Evolutionary conservation across 2,329 filamentous ascomycete genomes (phyloP).

Genomic region (Stylonectria norvegica): DNA sequence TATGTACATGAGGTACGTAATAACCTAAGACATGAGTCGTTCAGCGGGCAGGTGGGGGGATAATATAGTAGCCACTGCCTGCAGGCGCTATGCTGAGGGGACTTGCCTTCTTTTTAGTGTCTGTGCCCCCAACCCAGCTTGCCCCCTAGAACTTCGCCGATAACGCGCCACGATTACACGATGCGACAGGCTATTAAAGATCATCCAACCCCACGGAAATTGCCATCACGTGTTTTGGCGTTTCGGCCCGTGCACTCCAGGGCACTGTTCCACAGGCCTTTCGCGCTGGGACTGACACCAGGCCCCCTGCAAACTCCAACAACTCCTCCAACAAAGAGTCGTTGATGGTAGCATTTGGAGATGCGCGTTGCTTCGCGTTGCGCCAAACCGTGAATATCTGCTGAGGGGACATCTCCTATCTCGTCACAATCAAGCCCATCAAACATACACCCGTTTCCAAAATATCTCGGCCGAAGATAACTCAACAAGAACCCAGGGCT

Average conservation of each 20-base stretch:
- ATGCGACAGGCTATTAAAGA: neutral
- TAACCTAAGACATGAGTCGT: neutral
- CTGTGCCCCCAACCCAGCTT: neutral
- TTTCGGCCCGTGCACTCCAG: too few relatives aligned
- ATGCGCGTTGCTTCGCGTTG: too few relatives aligned
- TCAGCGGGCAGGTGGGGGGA: neutral
- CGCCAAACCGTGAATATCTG: too few relatives aligned
- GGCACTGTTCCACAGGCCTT: too few relatives aligned
- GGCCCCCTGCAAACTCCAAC: too few relatives aligned
- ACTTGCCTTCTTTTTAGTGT: conserved; percentile 2
- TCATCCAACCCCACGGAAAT: neutral
- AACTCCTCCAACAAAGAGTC: conserved; percentile 6
- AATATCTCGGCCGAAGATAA: too few relatives aligned
- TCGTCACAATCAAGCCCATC: too few relatives aligned
- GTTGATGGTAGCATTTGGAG: too few relatives aligned
- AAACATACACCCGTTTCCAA: too few relatives aligned
- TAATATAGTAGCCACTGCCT: neutral
- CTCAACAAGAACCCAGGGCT: too few relatives aligned
- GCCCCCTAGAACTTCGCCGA: neutral
- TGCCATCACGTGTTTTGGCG: conserved; percentile 24
- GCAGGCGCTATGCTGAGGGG: neutral
- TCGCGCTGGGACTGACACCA: too few relatives aligned
- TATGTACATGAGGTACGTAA: neutral
- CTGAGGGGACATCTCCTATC: too few relatives aligned
- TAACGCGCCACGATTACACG: neutral